A percentile compares a stretch with the other conserved stretches of the same genome.
Evolutionary conservation across 192 early-diverging fungal genomes (phyloP).

Genomic region (Spizellomyces punctatus): DNA sequence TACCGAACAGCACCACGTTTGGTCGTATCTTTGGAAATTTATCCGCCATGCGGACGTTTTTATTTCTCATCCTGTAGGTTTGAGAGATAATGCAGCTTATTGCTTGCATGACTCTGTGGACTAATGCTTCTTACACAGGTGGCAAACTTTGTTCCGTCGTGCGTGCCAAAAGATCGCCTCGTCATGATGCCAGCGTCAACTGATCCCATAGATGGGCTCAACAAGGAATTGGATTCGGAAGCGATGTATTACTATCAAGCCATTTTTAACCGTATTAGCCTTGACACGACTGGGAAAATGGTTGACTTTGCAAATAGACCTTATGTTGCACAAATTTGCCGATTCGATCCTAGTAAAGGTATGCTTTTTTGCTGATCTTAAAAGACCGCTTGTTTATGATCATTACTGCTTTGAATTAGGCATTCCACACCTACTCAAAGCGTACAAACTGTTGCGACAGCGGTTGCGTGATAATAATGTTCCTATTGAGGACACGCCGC

Average conservation of each 20-base stretch:
- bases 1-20: constrained; percentile 64
- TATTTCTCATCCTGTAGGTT: constrained; percentile 71
- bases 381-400: not conserved
- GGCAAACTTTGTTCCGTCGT: constrained; percentile 69
- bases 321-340: constrained; percentile 79
- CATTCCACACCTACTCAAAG: constrained; percentile 71
- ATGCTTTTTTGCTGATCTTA: constrained; percentile 8
- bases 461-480: constrained; percentile 45
- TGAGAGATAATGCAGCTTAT: not conserved
- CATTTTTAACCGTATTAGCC: constrained; percentile 74
- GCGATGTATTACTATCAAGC: constrained; percentile 58
- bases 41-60: constrained; percentile 76
- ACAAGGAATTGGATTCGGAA: constrained; percentile 63
- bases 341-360: constrained; percentile 87
- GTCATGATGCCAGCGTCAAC: constrained; percentile 74
- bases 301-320: constrained; percentile 51
- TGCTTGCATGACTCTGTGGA: no score
- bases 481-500: constrained; percentile 56
- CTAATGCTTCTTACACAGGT: constrained; percentile 19
- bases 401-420: constrained; percentile 15
- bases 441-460: constrained; percentile 66
- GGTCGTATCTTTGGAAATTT: constrained; percentile 77
- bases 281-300: constrained; percentile 66
- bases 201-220: constrained; percentile 81
- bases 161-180: constrained; percentile 65